These are phyloP conservation scores for Picea abies DNA, from an alignment of 83 land plant genomes.

Conservation along the genomic window DNA sequence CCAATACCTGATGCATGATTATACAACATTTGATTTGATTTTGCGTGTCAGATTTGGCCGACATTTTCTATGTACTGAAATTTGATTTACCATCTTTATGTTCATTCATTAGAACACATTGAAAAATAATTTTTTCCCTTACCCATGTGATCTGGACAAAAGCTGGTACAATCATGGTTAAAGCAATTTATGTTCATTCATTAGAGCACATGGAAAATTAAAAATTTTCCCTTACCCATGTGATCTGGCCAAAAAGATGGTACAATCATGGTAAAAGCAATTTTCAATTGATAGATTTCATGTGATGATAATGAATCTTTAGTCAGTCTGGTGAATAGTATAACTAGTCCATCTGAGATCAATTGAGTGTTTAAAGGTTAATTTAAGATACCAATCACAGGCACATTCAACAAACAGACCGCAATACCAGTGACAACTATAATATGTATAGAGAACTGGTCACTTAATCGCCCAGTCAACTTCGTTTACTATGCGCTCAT, in stretches of 20 bases:
- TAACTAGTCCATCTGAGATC: not conserved
- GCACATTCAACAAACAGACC: not conserved
- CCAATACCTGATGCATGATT: too few species aligned
- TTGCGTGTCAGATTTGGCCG: too few species aligned
- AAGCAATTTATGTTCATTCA: too few species aligned
- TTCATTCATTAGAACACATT: too few species aligned
- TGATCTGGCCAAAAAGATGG: constrained; percentile 32
- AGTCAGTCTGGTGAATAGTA: not conserved
- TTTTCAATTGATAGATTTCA: not conserved
- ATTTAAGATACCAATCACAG: not conserved
- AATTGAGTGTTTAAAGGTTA: not conserved
- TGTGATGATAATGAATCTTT: not conserved
- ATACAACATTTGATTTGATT: too few species aligned
- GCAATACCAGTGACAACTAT: not conserved
- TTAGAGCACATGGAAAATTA: too few species aligned
- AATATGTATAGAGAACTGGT: not conserved
- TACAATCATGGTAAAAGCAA: constrained; percentile 56
- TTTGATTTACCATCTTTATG: too few species aligned
- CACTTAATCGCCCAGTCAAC: not conserved
- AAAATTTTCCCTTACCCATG: too few species aligned
- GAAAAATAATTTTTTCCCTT: too few species aligned
- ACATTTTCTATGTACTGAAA: too few species aligned
- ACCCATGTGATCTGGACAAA: too few species aligned
- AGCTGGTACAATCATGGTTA: too few species aligned
- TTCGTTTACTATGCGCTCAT: constrained; percentile 9